phyloP scores from a whole-genome alignment of 352 stramenopile species.

The Phytopythium chamaehyphon region DNA sequence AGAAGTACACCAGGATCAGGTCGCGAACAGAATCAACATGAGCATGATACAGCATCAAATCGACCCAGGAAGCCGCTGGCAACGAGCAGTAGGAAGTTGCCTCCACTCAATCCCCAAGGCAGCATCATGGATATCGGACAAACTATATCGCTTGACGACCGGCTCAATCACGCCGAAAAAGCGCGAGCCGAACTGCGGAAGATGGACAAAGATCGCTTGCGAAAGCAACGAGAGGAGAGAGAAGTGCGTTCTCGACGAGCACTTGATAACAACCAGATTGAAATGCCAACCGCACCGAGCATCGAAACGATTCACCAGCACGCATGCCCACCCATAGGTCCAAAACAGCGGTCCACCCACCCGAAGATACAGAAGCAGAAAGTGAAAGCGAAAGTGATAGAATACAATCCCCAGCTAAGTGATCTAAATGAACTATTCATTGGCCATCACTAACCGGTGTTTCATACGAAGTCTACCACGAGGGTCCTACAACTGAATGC shows the following conservation, averaged over 20 bases:
- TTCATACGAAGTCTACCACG: too few relatives aligned
- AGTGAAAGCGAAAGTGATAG: conserved; percentile 10
- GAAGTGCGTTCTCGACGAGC: conserved; percentile 33
- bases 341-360: not conserved
- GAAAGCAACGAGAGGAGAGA: conserved; percentile 32
- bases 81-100: not conserved
- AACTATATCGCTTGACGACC: conserved; percentile 13
- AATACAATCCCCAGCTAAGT: conserved; percentile 10
- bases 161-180: conserved; percentile 38
- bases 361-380: conserved; percentile 4
- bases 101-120: not conserved
- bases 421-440: conserved; percentile 26
- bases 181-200: conserved; percentile 33
- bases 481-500: too few relatives aligned
- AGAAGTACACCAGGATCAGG: too few relatives aligned
- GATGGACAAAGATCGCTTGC: conserved; percentile 37
- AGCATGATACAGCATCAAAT: not conserved
- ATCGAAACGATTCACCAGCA: not conserved
- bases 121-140: not conserved
- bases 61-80: not conserved
- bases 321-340: not conserved
- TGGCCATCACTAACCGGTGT: too few relatives aligned
- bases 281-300: not conserved
- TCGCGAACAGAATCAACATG: not conserved
- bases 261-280: conserved; percentile 1